Evolutionary conservation across 768 basidiomycete species (phyloP), one percentile per base, ranked within the genome.

Genomic region (Naematelia aurantialba): DNA sequence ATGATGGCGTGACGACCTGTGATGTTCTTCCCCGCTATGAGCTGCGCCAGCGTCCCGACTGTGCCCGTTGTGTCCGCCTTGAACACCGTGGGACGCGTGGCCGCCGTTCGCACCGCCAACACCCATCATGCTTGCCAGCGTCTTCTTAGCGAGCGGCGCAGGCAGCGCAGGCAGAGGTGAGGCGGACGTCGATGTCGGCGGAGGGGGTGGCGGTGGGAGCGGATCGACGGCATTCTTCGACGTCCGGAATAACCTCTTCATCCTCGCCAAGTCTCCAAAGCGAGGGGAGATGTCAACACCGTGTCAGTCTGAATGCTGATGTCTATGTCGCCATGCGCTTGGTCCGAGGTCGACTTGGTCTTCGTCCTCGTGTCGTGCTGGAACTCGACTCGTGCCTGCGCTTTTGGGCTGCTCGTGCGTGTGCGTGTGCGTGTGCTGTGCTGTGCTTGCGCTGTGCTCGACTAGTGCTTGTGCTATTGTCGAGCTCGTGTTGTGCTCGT

Each of bases 171-270:
- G 5, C 48, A 26, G 39, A 17, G 4, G 2, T 17, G 45, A 48
- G 59, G 57, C 45, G 61, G 58, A 17, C 55, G 54, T 19, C 24
- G 58, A 10, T 31, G 42, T 19, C 58, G 62, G 21, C 14, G 12
- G 30, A 3, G 56, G 52, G 1, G 61, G 59, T 17, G 71, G 68
- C 13, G 68, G 65, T 21, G 70, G 70, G 19, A 73, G 54, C 0
- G 71, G 71, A 42, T 66, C 60, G 27, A 73, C 55, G 22, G 50
- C 55, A 5, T 63, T 48, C 51, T 73, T 73, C 52, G 63, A 66
- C 14, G 61, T 67, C 47, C 68, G 57, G 39, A 73, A 73, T 13
- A 73, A 59, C 31, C 68, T 62, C 58, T 73, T 73, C 71, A 73
- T 73, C 25, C 25, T 53, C 25, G 8, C 34, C n/a, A n/a, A 48